Percentiles rank a stretch among this genome's conserved stretches.
Conservation (phyloP, 2,329 filamentous ascomycete genomes). For the Pezicula radicicola region DNA sequence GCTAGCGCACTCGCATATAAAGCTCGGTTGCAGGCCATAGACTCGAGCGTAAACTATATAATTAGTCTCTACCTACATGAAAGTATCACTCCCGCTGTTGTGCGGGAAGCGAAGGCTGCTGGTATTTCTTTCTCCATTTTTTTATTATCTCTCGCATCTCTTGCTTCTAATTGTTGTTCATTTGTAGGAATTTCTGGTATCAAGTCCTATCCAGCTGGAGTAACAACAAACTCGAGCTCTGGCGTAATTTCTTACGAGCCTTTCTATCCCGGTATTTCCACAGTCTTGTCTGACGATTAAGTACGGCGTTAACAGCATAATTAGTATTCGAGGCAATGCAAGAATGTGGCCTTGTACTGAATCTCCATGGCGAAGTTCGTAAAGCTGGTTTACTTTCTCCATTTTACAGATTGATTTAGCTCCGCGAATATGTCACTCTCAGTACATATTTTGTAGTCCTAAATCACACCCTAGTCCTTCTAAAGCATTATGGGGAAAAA, state of each 20-base stretch:
- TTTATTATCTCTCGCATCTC: too few relatives aligned
- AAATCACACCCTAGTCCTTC: too few relatives aligned
- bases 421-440: too few relatives aligned
- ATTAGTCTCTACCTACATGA: slow-evolving; percentile 60
- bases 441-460: too few relatives aligned
- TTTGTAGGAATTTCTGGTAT: slow-evolving; percentile 8
- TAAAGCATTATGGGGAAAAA: too few relatives aligned
- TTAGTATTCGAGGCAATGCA: slow-evolving; percentile 92
- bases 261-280: slow-evolving; percentile 54
- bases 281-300: neutral
- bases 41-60: slow-evolving; percentile 62
- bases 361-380: slow-evolving; percentile 81
- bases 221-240: slow-evolving; percentile 64
- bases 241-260: slow-evolving; percentile 68
- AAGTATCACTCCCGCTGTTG: slow-evolving; percentile 22
- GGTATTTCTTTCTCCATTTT: slow-evolving; percentile 16
- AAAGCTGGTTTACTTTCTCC: too few relatives aligned
- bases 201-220: slow-evolving; percentile 46
- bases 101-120: slow-evolving; percentile 22
- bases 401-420: too few relatives aligned
- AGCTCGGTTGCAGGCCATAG: slow-evolving; percentile 54
- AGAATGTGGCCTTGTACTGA: slow-evolving; percentile 75
- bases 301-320: neutral
- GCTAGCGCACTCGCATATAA: slow-evolving; percentile 65
- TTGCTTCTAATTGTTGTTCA: too few relatives aligned